Evolutionary conservation across 208 protist species (phyloP).

Genomic region (Leishmania arabica): DNA sequence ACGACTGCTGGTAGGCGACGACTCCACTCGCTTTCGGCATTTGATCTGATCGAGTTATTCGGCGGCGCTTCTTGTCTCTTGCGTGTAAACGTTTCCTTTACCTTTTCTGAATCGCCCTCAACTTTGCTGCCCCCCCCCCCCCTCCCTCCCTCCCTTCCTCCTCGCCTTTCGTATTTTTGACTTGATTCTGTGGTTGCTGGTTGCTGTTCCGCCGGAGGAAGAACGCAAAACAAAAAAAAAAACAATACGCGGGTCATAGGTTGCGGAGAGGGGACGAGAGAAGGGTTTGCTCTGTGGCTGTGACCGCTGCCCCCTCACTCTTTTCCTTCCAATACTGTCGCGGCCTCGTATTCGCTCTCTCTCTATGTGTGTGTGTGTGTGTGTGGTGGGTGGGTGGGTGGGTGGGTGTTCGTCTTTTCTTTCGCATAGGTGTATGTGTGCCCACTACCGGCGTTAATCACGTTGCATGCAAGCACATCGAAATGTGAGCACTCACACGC

Average conservation of each 20-base stretch:
- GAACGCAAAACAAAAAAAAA: too few species aligned
- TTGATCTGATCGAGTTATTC: background rate
- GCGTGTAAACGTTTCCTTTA: background rate
- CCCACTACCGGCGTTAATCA: background rate
- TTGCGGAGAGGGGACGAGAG: too few species aligned
- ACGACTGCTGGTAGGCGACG: too few species aligned
- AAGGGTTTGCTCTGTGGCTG: background rate
- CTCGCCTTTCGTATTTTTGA: background rate
- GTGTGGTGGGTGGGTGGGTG: background rate
- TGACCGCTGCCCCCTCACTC: background rate
- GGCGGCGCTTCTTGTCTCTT: background rate
- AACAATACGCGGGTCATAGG: too few species aligned
- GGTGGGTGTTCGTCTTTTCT: background rate
- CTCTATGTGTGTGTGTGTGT: background rate
- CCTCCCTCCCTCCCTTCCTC: background rate
- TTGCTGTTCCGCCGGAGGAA: too few species aligned
- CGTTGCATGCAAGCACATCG: background rate
- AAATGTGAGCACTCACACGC: background rate
- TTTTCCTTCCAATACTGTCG: background rate
- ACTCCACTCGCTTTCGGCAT: background rate
- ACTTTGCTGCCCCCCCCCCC: background rate
- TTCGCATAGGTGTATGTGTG: background rate
- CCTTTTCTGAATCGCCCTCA: background rate
- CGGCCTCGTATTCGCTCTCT: background rate
- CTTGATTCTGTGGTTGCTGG: slow-evolving; percentile 19